Base-by-base conservation (phyloP, 495 filamentous ascomycete species). In the Lepraria neglecta region DNA sequence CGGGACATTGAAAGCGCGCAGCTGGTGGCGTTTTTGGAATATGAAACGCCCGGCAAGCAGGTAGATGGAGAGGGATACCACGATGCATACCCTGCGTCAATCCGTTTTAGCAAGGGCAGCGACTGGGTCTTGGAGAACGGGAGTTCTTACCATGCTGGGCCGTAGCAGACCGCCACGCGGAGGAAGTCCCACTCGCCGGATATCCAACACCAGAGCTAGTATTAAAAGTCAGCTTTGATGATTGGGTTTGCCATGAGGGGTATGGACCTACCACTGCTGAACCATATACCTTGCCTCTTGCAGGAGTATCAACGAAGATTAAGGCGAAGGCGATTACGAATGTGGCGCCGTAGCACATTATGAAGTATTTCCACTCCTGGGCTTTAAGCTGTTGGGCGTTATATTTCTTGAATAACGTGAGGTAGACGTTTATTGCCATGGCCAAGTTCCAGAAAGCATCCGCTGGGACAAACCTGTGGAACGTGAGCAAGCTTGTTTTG, bases 371-470 rank as follows among this genome's bases (percentile, higher is more conserved):
- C 65, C 84, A 81, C 69, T 96, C 91, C 64, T 92, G 77, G 15
- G 70, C 77, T 11, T 84, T 82, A 44, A 96, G 78, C 60, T 83
- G 80, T 4, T 81, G 74, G 1, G 86, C 84, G 56, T 87, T 82
- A 67, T 86, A 91, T 64, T 87, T 86, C 65, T 80, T 79, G 72
- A 92, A 94, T 64, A 96, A 90, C 6, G 89, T 95, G 30, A 95
- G 73, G 69, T 89, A 90, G 64, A 96, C 91, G 67, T 95, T 96
- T 63, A 87, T 78, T 3, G 91, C 89, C 91, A 96, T 96, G 48
- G 87, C 87, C 51, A 94, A 76, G 3, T 87, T 87, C 88, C 87
- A 91, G 47, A 86, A 75, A 3, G 89, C 86, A 74, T 95, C 90
- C 3, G 90, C 88, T 3, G 88, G 84, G 73, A 88, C 77, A 58